Percentiles rank a stretch among this genome's conserved stretches.
These are phyloP conservation scores for Trichosporon inkin DNA, from an alignment of 1,284 basidiomycete genomes.

Conservation along the genomic window DNA sequence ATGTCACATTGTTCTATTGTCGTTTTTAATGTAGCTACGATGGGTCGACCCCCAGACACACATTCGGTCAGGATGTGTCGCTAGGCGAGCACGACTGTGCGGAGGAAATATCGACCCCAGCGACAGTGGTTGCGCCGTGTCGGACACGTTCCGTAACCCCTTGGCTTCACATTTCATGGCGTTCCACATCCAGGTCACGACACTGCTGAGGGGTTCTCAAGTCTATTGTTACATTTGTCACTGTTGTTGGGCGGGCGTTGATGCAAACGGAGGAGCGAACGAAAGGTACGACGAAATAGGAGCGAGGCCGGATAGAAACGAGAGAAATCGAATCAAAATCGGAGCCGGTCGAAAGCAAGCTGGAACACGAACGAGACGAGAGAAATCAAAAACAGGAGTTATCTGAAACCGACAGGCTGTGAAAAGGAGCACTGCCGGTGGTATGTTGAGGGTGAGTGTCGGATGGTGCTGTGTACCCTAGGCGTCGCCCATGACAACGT, in stretches of 20 bases:
- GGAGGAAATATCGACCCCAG: no score
- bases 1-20: not conserved
- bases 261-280: not conserved
- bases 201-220: not conserved
- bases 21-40: not conserved
- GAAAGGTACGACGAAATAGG: not conserved
- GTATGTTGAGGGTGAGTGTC: no score
- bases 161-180: not conserved
- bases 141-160: no score
- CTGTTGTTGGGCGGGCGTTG: not conserved
- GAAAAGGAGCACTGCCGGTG: not conserved
- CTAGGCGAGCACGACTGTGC: not conserved
- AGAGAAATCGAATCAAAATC: constrained; percentile 7
- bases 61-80: not conserved
- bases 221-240: constrained; percentile 1
- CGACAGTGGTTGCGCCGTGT: no score
- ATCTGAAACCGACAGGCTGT: not conserved
- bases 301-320: not conserved
- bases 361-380: not conserved
- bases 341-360: not conserved
- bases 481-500: constrained; percentile 22
- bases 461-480: not conserved
- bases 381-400: not conserved
- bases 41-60: not conserved
- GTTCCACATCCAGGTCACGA: not conserved